A percentile compares a stretch with the other conserved stretches of the same genome.
These are phyloP conservation scores for Daucus carota DNA, from an alignment of 129 eudicot genomes.

Conservation along the genomic window DNA sequence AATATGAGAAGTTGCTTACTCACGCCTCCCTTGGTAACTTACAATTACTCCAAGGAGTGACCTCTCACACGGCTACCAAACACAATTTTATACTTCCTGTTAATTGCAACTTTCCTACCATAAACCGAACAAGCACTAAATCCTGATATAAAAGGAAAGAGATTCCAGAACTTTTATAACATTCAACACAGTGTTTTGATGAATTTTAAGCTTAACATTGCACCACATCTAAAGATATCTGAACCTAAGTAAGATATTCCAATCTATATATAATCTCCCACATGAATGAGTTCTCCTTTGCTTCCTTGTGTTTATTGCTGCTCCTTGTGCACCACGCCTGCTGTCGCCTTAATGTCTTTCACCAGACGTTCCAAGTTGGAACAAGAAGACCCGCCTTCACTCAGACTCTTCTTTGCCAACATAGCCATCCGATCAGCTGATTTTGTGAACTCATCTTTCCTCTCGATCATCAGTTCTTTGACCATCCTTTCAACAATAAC, in stretches of 20 bases:
- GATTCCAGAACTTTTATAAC: too few species aligned
- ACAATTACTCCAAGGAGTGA: too few species aligned
- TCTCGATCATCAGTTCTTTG: constrained; percentile 22
- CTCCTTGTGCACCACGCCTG: background rate
- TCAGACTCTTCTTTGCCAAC: constrained; percentile 8
- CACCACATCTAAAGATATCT: background rate
- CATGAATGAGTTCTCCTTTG: background rate
- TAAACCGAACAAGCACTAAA: too few species aligned
- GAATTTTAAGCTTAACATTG: background rate
- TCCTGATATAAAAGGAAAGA: too few species aligned
- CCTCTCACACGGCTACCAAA: too few species aligned
- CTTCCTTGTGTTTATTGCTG: background rate
- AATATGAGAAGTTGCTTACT: too few species aligned
- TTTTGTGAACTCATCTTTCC: constrained; percentile 14
- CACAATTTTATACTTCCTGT: too few species aligned
- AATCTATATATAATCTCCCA: background rate
- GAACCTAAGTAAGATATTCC: background rate
- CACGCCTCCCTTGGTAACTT: too few species aligned
- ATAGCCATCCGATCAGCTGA: constrained; percentile 13
- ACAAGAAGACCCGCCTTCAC: constrained; percentile 20
- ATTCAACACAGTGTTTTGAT: too few species aligned
- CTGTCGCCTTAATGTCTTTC: constrained; percentile 11
- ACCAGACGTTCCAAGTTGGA: constrained; percentile 18
- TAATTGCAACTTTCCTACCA: too few species aligned
- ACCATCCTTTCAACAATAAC: constrained; percentile 17